phyloP scores from a whole-genome alignment of 306 rosid genomes.

The Acacia melanoxylon region DNA sequence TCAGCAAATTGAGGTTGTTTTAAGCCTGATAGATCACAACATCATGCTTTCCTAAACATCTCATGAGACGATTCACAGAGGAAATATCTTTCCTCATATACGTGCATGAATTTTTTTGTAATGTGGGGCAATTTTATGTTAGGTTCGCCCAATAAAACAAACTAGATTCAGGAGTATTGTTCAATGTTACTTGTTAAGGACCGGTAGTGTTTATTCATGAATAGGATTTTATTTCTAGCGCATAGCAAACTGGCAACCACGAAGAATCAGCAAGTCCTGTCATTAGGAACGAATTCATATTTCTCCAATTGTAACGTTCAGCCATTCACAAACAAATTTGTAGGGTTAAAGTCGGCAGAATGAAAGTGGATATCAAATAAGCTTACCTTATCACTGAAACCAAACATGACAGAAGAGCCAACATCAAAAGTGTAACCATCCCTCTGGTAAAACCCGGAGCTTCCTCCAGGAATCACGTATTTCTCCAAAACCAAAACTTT shows the following conservation, averaged over 20 bases:
- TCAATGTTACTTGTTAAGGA: not conserved
- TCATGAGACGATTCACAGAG: slow-evolving; percentile 4
- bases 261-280: slow-evolving; percentile 17
- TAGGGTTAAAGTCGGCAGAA: slow-evolving; percentile 3
- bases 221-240: not conserved
- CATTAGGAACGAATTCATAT: slow-evolving; percentile 4
- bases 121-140: not conserved
- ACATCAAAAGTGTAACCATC: slow-evolving; percentile 95
- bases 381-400: slow-evolving; percentile 92
- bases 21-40: slow-evolving; percentile 22
- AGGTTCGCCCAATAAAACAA: not conserved
- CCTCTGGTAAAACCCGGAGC: slow-evolving; percentile 88
- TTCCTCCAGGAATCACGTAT: slow-evolving; percentile 97
- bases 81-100: slow-evolving; percentile 5
- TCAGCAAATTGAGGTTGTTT: slow-evolving; percentile 10
- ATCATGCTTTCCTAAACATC: not conserved
- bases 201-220: not conserved
- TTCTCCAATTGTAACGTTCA: not conserved
- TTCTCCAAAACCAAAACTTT: slow-evolving; percentile 89
- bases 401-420: slow-evolving; percentile 97
- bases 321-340: slow-evolving; percentile 7
- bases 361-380: not conserved
- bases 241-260: slow-evolving; percentile 9
- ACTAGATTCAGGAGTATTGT: slow-evolving; percentile 7
- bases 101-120: not conserved